These are phyloP conservation scores for Neurospora sp. DNA, from an alignment of 495 filamentous ascomycete species.

Conservation along the genomic window DNA sequence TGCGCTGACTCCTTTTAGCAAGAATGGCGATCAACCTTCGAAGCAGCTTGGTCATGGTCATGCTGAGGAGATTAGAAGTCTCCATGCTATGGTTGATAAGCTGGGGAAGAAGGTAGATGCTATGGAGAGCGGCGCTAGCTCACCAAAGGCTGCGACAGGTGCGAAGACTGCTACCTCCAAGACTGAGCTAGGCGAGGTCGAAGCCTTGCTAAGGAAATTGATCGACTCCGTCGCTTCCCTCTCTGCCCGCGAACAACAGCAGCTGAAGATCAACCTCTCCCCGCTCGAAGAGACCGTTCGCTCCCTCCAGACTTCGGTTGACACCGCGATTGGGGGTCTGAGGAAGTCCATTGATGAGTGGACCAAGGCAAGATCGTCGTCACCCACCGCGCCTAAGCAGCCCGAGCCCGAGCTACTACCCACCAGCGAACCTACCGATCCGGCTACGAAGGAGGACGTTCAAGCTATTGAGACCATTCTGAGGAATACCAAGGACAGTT, in stretches of 20 bases:
- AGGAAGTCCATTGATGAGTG: neutral
- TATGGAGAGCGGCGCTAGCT: slow-evolving; percentile 44
- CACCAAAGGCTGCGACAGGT: slow-evolving; percentile 50
- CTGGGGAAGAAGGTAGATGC: slow-evolving; percentile 75
- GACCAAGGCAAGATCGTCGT: neutral
- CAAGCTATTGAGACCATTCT: slow-evolving; percentile 84
- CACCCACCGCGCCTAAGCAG: slow-evolving; percentile 3
- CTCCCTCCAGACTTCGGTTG: neutral
- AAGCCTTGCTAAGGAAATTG: slow-evolving; percentile 22
- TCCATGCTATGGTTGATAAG: slow-evolving; percentile 55
- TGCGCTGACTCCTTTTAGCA: slow-evolving; percentile 35
- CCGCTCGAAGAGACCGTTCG: neutral
- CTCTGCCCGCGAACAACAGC: slow-evolving; percentile 10
- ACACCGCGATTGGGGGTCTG: neutral
- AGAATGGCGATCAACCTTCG: slow-evolving; percentile 9
- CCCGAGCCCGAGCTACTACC: slow-evolving; percentile 7
- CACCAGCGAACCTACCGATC: slow-evolving; percentile 19
- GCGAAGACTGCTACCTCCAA: slow-evolving; percentile 52
- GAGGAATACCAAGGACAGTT: slow-evolving; percentile 68
- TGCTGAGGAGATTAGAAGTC: slow-evolving; percentile 66
- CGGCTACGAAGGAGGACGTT: slow-evolving; percentile 61
- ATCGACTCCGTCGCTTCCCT: slow-evolving; percentile 28
- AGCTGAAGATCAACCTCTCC: neutral
- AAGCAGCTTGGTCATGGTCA: slow-evolving; percentile 19
- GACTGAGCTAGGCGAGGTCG: slow-evolving; percentile 29